Evolutionary conservation across 768 basidiomycete genomes (phyloP).

Genomic region (Lentinula edodes): DNA sequence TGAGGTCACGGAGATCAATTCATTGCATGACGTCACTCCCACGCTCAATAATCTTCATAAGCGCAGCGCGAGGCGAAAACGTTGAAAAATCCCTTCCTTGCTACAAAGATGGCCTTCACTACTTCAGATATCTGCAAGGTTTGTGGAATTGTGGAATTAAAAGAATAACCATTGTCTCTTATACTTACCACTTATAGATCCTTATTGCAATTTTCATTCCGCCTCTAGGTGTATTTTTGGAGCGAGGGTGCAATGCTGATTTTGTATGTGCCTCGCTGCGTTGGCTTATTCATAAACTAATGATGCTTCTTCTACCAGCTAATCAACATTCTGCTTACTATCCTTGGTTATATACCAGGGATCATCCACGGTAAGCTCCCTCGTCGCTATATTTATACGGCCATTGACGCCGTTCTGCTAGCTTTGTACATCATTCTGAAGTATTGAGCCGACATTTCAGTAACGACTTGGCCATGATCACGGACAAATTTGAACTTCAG

Average conservation of each 20-base stretch:
- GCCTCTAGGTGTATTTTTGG: constrained; percentile 84
- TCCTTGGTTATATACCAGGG: constrained; percentile 69
- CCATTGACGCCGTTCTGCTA: constrained; percentile 22
- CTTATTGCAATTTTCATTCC: constrained; percentile 68
- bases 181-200: constrained; percentile 28
- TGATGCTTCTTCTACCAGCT: constrained; percentile 17
- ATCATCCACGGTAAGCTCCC: constrained; percentile 57
- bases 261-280: constrained; percentile 38
- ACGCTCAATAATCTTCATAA: background rate
- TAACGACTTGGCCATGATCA: background rate
- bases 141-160: constrained; percentile 17
- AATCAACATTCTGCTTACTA: constrained; percentile 79
- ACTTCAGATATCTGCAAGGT: constrained; percentile 77
- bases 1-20: background rate
- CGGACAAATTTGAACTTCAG: constrained; percentile 3
- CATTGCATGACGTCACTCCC: background rate
- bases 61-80: background rate
- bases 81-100: background rate
- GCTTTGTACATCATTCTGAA: constrained; percentile 82
- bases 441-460: constrained; percentile 35
- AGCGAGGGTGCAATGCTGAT: constrained; percentile 78
- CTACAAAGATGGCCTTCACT: constrained; percentile 40
- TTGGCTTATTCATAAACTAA: constrained; percentile 6
- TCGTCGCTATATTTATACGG: background rate
- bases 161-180: background rate